phyloP scores from a whole-genome alignment of 2,329 filamentous ascomycete genomes.

The Penicillium sp. region DNA sequence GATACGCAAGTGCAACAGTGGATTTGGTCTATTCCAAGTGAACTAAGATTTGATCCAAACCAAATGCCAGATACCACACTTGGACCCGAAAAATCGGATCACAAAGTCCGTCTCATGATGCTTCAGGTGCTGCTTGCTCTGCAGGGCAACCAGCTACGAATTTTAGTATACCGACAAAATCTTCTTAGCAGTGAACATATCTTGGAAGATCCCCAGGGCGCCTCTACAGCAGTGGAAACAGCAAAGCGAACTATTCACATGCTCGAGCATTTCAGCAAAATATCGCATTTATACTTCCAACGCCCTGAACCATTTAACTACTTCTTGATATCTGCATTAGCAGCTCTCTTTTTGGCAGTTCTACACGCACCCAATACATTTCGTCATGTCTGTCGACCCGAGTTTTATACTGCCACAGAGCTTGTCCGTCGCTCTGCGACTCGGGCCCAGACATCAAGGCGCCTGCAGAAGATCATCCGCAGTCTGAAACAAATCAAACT shows the following conservation, averaged over 20 bases:
- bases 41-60: constrained; percentile 45
- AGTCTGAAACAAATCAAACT: constrained; percentile 62
- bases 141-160: constrained; percentile 52
- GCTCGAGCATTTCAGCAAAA: constrained; percentile 41
- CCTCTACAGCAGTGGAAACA: constrained; percentile 47
- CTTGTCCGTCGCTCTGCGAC: constrained; percentile 63
- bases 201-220: constrained; percentile 37
- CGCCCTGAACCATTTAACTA: constrained; percentile 49
- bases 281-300: constrained; percentile 44
- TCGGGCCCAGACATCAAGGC: constrained; percentile 59
- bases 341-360: constrained; percentile 50
- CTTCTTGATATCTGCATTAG: constrained; percentile 46
- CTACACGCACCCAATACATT: constrained; percentile 51
- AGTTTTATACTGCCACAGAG: constrained; percentile 62
- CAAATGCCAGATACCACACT: constrained; percentile 11
- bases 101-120: constrained; percentile 43
- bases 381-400: constrained; percentile 39
- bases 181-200: constrained; percentile 47
- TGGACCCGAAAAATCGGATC: constrained; percentile 10
- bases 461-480: constrained; percentile 63
- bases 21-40: constrained; percentile 50
- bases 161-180: constrained; percentile 51
- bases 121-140: constrained; percentile 51
- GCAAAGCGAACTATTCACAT: constrained; percentile 46
- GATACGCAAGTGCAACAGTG: constrained; percentile 52